These are phyloP conservation scores for Meyerozyma smithsonii DNA, from an alignment of 1,139 yeast species.

Conservation along the genomic window DNA sequence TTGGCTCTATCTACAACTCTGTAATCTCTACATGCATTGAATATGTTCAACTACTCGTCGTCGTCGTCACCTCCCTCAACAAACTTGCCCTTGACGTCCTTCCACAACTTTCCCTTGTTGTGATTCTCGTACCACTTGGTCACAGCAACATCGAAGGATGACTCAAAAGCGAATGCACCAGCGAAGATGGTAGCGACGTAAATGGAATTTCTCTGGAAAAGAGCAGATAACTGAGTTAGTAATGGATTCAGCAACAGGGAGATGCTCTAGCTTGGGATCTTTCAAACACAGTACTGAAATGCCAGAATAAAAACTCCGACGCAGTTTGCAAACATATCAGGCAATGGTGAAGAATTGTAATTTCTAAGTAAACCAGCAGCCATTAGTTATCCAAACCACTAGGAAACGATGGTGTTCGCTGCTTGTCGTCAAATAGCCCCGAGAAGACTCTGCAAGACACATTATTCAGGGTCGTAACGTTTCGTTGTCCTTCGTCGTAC, in stretches of 20 bases:
- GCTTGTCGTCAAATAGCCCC: too few relatives aligned
- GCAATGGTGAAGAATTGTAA: too few relatives aligned
- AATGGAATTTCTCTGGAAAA: conserved; percentile 91
- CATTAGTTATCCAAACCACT: too few relatives aligned
- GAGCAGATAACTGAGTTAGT: conserved; percentile 20
- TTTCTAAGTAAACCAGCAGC: too few relatives aligned
- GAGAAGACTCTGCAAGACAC: too few relatives aligned
- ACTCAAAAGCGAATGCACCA: conserved; percentile 88
- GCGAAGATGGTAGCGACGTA: conserved; percentile 83
- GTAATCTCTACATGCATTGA: not conserved
- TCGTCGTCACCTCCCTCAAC: conserved; percentile 55
- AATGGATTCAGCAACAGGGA: too few relatives aligned
- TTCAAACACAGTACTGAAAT: not conserved
- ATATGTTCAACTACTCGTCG: conserved; percentile 28
- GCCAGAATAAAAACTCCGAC: not conserved
- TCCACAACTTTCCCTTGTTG: conserved; percentile 97
- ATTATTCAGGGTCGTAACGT: too few relatives aligned
- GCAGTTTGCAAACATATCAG: too few relatives aligned
- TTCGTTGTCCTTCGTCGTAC: too few relatives aligned
- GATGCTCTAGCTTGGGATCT: too few relatives aligned
- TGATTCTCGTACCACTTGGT: conserved; percentile 81
- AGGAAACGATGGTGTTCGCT: too few relatives aligned
- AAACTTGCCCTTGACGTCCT: conserved; percentile 74
- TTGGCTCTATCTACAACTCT: not conserved
- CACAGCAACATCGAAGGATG: conserved; percentile 70